Conservation (phyloP, 2,329 filamentous ascomycete species). For the Nothophoma quercina region DNA sequence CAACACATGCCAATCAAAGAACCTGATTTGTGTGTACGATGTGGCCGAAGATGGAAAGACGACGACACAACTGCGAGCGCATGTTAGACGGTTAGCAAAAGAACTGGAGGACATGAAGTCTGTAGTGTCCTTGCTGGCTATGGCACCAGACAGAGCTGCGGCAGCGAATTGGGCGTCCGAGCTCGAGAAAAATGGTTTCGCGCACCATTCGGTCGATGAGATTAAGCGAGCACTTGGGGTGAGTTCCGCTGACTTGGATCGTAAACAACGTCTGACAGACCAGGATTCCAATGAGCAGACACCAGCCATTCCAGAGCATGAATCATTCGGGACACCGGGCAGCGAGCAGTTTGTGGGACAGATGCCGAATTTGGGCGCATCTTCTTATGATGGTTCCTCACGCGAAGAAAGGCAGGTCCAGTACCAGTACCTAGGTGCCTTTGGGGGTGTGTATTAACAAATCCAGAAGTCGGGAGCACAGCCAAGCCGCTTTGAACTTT, state of each 20-base stretch:
- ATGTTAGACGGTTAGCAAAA: constrained; percentile 47
- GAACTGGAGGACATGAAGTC: constrained; percentile 51
- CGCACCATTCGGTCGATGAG: constrained; percentile 48
- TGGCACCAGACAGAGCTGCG: constrained; percentile 44
- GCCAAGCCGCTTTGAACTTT: constrained; percentile 39
- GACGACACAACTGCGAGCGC: constrained; percentile 48
- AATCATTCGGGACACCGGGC: constrained; percentile 36
- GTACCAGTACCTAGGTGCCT: constrained; percentile 4
- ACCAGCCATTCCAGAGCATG: constrained; percentile 31
- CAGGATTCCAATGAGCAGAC: constrained; percentile 36
- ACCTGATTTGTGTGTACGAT: constrained; percentile 48
- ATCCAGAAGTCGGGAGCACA: constrained; percentile 40
- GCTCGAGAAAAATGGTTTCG: constrained; percentile 49
- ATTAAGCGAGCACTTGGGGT: constrained; percentile 49
- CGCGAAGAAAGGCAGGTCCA: constrained; percentile 41
- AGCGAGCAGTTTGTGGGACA: constrained; percentile 36
- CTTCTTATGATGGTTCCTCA: constrained; percentile 46
- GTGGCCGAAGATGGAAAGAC: constrained; percentile 51
- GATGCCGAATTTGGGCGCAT: constrained; percentile 33
- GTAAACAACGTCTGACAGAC: constrained; percentile 19
- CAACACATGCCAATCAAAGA: constrained; percentile 50
- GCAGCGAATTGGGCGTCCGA: constrained; percentile 48
- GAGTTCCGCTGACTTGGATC: neutral
- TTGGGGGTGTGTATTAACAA: constrained; percentile 27
- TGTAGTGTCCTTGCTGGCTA: constrained; percentile 44